Evolutionary conservation across 2,329 filamentous ascomycete species (phyloP).

Genomic region (Cladophialophora immunda): DNA sequence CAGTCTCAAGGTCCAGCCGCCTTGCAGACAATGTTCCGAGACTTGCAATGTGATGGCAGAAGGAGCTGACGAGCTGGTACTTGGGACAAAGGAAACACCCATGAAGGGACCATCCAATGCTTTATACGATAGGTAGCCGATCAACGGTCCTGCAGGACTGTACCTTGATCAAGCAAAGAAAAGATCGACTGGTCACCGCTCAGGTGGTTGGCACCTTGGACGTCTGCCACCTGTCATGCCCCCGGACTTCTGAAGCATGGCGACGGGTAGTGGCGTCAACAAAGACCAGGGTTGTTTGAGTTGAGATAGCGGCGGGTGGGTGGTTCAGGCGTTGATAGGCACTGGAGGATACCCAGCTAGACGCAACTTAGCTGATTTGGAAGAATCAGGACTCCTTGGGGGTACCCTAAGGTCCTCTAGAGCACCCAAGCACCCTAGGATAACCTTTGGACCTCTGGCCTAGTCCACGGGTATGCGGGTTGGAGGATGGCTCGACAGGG

Average conservation of each 20-base stretch:
- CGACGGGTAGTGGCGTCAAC: slow-evolving; percentile 1
- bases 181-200: background rate
- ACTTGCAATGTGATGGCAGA: background rate
- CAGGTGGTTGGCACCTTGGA: background rate
- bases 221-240: background rate
- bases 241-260: background rate
- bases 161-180: background rate
- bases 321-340: background rate
- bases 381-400: no score
- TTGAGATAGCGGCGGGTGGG: background rate
- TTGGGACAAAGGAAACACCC: background rate
- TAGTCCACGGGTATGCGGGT: background rate
- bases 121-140: background rate
- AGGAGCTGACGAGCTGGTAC: background rate
- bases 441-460: background rate
- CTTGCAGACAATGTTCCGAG: background rate
- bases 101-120: background rate
- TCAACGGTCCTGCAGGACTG: background rate
- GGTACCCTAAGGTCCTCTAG: background rate
- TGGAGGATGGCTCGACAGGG: background rate
- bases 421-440: background rate
- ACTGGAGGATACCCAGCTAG: background rate
- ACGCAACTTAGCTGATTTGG: background rate
- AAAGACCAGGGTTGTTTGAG: background rate
- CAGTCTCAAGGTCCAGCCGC: background rate